Evolutionary conservation across 2,329 filamentous ascomycete species (phyloP).

Genomic region (Hymenoscyphus scutula): DNA sequence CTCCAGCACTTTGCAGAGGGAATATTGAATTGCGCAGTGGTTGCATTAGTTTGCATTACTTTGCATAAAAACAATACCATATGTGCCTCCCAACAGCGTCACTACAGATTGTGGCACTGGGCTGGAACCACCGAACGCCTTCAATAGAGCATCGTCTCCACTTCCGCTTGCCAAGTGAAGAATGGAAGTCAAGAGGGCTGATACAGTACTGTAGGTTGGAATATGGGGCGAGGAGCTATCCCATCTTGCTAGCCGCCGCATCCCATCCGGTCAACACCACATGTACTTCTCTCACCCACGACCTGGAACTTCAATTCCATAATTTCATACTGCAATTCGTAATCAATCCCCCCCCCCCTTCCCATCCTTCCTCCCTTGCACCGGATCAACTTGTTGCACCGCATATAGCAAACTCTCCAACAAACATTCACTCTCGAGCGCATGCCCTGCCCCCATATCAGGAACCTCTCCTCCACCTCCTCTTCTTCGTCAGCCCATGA

Average conservation of each 20-base stretch:
- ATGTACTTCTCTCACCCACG: background rate
- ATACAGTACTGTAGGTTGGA: no score
- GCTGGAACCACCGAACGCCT: background rate
- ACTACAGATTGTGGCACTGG: background rate
- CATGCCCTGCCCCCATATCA: background rate
- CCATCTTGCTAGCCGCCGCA: background rate
- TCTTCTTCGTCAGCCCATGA: background rate
- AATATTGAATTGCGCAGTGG: background rate
- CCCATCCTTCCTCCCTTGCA: background rate
- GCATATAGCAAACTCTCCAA: background rate
- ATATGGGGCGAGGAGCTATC: no score
- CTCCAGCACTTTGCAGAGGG: background rate
- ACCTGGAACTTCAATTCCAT: background rate
- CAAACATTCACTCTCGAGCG: background rate
- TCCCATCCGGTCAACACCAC: background rate
- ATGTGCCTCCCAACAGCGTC: background rate
- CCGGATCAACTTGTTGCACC: background rate
- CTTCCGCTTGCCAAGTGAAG: no score
- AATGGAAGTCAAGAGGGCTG: no score
- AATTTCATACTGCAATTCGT: background rate
- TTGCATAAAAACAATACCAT: background rate
- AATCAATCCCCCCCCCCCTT: background rate
- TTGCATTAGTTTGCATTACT: background rate
- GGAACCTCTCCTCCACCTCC: background rate
- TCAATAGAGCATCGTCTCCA: background rate